Evolutionary conservation across 495 filamentous ascomycete species (phyloP).

Genomic region (Aspergillus cavernicola): DNA sequence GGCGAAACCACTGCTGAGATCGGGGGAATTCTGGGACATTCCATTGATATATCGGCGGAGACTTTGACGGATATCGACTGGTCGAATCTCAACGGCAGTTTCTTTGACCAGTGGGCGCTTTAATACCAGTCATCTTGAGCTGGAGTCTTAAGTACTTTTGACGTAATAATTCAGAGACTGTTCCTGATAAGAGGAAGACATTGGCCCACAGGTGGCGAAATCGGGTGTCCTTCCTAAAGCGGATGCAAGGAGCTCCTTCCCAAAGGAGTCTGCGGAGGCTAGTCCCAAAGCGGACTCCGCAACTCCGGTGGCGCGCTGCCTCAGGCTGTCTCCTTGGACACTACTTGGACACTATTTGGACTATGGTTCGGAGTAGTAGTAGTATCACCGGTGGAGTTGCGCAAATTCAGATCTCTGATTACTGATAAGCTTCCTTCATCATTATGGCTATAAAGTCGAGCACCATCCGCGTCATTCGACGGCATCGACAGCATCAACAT

Average conservation of each 20-base stretch:
- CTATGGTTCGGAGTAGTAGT: too few species aligned
- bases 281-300: neutral
- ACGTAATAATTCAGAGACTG: too few species aligned
- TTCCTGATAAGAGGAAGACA: too few species aligned
- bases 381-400: too few species aligned
- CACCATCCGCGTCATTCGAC: too few species aligned
- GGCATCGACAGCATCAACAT: neutral
- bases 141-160: too few species aligned
- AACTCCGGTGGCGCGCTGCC: neutral
- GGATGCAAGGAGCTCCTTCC: neutral
- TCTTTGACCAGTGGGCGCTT: slow-evolving; percentile 9
- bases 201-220: too few species aligned
- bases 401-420: too few species aligned
- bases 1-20: neutral
- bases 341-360: too few species aligned
- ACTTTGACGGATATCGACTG: neutral
- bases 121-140: too few species aligned
- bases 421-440: neutral
- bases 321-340: neutral
- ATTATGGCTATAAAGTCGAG: too few species aligned
- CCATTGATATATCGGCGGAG: slow-evolving; percentile 10
- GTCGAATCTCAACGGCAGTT: neutral
- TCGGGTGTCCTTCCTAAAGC: too few species aligned
- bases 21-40: slow-evolving; percentile 5
- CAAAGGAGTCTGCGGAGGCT: neutral